Base-by-base conservation (phyloP, 2,329 filamentous ascomycete species). In the Capronia americana region DNA sequence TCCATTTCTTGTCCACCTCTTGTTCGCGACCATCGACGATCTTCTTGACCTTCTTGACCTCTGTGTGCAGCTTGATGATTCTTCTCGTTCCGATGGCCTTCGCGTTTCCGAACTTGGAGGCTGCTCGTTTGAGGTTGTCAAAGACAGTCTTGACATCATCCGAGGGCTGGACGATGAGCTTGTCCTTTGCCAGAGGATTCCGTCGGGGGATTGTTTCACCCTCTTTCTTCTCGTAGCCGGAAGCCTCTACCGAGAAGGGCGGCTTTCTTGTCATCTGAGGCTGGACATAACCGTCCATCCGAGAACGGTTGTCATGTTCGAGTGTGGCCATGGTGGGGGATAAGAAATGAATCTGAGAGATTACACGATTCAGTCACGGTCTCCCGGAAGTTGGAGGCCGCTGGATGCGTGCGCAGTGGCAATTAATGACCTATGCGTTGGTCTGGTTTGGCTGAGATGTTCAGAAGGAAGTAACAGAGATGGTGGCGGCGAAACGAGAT, bases 41-140 rank as follows among this genome's bases (percentile, higher is more conserved):
- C 86, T 96, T 97, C 85, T 93, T 90, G 72, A 97, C 83, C 85
- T 92, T 95, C 83, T 94, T 96, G 73, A 86, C 89, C 83, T 97
- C 93, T 74, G 87, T 87, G 79, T 96, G 92, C 55, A 89, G 87
- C 78, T 89, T 84, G 79, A 97, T 78, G 65, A 96, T 85, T 77
- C 86, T 89, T 70, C 93, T 88, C 74, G 84, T 85, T 72, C 91
- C 93, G 68, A 92, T 83, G 66, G 88, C 88, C 66, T 86, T 84
- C 74, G 88, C 84, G 74, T 88, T 85, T 66, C 85, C 85, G 75
- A 87, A 89, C 67, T 85, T 79, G 62, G 82, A 83, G 51, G 90
- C 89, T 72, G 89, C 88, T 73, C 88, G 86, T 75, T 86, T 86
- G 74, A 96, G 83, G 70, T 96, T 86, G 74, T 96, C 91, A 80